Conservation (phyloP, 2,329 filamentous ascomycete genomes). For the Akanthomyces muscarius region DNA sequence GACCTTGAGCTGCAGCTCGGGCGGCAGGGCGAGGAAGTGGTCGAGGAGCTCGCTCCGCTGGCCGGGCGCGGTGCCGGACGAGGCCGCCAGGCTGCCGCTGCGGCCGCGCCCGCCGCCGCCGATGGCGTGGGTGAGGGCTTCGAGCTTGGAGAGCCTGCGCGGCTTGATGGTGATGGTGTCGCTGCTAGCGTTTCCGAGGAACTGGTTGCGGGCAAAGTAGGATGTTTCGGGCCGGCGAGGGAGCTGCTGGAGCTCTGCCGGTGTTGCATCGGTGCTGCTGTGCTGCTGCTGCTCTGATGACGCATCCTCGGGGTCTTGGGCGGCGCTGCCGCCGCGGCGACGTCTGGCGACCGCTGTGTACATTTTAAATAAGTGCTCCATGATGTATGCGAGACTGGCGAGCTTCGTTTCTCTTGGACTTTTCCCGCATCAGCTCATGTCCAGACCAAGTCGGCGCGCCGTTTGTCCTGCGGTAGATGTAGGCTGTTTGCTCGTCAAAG, state of each 20-base stretch:
- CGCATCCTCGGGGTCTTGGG: background rate
- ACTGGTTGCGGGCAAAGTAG: background rate
- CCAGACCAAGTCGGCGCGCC: background rate
- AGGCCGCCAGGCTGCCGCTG: background rate
- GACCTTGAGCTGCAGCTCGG: slow-evolving; percentile 40
- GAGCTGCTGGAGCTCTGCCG: background rate
- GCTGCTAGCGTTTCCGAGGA: background rate
- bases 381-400: background rate
- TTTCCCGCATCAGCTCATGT: background rate
- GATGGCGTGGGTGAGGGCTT: background rate
- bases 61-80: background rate
- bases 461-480: background rate
- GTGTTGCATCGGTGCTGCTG: background rate
- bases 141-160: background rate
- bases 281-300: background rate
- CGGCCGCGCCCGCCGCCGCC: background rate
- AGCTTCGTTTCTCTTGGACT: too few relatives aligned
- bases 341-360: background rate
- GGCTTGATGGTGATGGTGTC: background rate
- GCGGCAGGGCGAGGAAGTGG: slow-evolving; percentile 34
- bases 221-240: background rate
- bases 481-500: background rate
- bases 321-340: background rate
- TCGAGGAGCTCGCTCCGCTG: background rate
- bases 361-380: slow-evolving; percentile 1